These are phyloP conservation scores for Erythrophleum ivorense DNA, from an alignment of 331 rosid genomes.

Conservation along the genomic window DNA sequence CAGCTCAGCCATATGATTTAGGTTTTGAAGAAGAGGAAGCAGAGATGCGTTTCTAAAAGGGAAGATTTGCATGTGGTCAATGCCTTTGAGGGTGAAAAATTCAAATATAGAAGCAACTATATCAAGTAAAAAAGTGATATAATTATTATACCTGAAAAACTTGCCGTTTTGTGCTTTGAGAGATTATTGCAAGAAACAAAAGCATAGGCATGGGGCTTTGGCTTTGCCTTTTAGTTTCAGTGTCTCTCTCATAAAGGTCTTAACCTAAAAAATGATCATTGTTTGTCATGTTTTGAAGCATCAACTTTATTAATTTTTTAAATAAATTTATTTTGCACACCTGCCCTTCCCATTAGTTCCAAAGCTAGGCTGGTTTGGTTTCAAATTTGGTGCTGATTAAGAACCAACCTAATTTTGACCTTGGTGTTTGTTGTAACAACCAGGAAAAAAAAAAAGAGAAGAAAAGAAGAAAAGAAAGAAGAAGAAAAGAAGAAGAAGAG, in stretches of 20 bases:
- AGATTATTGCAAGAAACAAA: neutral
- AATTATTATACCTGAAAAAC: neutral
- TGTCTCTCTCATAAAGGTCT: neutral
- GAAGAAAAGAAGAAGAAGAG: too few relatives aligned
- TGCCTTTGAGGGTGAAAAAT: too few relatives aligned
- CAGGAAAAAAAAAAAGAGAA: too few relatives aligned
- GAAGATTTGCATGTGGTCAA: too few relatives aligned
- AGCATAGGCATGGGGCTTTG: conserved; percentile 49
- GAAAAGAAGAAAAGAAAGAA: too few relatives aligned
- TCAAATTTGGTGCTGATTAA: neutral
- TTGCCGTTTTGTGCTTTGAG: conserved; percentile 16
- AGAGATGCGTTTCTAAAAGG: too few relatives aligned
- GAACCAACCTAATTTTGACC: neutral
- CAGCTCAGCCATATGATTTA: neutral
- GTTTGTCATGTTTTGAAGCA: neutral
- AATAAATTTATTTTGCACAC: neutral
- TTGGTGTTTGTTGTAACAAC: neutral
- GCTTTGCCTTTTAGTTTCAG: conserved; percentile 15
- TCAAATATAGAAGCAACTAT: too few relatives aligned
- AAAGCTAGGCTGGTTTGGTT: conserved; percentile 1
- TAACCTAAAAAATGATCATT: neutral
- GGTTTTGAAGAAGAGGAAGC: neutral
- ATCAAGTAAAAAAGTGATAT: neutral
- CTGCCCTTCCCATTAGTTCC: conserved; percentile 2
- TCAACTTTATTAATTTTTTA: neutral